Percentiles rank a stretch among this genome's conserved stretches.
These are phyloP conservation scores for Aphanomyces cochlioides DNA, from an alignment of 352 stramenopile genomes.

Conservation along the genomic window DNA sequence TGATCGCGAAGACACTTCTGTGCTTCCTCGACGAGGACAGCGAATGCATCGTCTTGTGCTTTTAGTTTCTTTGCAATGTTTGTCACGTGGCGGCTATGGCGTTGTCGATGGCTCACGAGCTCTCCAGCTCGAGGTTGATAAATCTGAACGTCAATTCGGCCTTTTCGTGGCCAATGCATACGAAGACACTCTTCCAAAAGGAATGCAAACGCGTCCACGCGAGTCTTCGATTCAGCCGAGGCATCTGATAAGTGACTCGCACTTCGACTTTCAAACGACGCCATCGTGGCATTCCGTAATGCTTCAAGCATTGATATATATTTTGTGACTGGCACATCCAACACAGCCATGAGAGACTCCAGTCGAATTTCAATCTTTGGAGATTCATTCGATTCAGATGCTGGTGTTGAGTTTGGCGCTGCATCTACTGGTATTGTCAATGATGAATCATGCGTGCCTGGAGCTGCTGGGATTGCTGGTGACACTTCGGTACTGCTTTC, in stretches of 20 bases:
- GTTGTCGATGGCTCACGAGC: slow-evolving; percentile 70
- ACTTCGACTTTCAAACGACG: slow-evolving; percentile 24
- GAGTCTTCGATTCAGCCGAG: slow-evolving; percentile 22
- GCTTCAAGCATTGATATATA: slow-evolving; percentile 12
- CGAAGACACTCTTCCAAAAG: slow-evolving; percentile 81
- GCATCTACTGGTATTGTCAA: not conserved
- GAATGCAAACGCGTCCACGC: slow-evolving; percentile 32
- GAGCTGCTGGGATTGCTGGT: not conserved
- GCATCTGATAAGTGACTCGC: slow-evolving; percentile 41
- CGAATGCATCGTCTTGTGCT: slow-evolving; percentile 52
- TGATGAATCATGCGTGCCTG: not conserved
- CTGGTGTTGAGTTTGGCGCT: not conserved
- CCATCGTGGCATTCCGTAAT: not conserved
- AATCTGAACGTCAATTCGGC: slow-evolving; percentile 78
- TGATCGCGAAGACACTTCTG: slow-evolving; percentile 38
- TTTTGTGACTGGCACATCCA: slow-evolving; percentile 1
- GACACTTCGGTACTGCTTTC: not conserved
- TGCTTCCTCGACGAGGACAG: slow-evolving; percentile 34
- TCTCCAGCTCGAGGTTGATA: slow-evolving; percentile 82
- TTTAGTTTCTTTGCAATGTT: slow-evolving; percentile 51
- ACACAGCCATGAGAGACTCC: slow-evolving; percentile 14
- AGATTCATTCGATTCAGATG: not conserved
- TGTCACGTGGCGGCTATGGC: slow-evolving; percentile 62
- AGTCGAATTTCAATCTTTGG: slow-evolving; percentile 13
- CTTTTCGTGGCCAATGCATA: slow-evolving; percentile 85